Base-by-base conservation (phyloP, 345 rosid species). In the Schrenkiella parvula region DNA sequence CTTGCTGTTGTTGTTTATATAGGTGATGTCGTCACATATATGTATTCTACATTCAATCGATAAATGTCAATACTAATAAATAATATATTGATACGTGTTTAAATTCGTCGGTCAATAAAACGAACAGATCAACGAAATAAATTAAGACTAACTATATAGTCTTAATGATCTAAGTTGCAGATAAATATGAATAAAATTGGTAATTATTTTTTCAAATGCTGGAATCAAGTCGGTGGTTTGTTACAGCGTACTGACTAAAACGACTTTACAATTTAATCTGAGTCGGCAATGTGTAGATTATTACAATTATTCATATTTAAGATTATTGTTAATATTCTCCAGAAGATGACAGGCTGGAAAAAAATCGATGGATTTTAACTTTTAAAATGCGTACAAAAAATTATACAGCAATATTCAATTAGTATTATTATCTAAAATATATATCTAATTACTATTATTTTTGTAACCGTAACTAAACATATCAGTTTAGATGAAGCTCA, bases 231-330 rank as follows among this genome's bases (percentile, higher is more conserved):
- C 70, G 74, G 70, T 54, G 74, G 46, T 75, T 68, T 43, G 64
- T 61, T 61, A 67, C 64, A 60, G 31, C 28, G 41, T 67, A 23
- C 25, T 68, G 57, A 68, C 74, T 35, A 68, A 29, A 61, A 68
- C 41, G 74, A 75, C 51, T 53, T 75, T 52, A 43, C 26, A 75
- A 53, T 34, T 32, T 75, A 35, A 61, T 75, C 64, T 61, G 79
- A 61, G 28, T 75, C 19, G 64, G 70, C 51, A 14, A 68, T 75
- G 74, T 34, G 70, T 75, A 75, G 79, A 68, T 51, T 60, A 68
- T 41, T 55, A 73, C 71, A 23, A 18, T 2, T 2, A 28, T 4
- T 47, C 4, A 7, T 35, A 56, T 34, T 50, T 32, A 7, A 9
- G 12, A 19, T 23, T 11, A 15, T 15, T 31, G 14, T 25, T 22